Base-by-base conservation (phyloP, 2,329 filamentous ascomycete species). In the Fusarium torulosum region DNA sequence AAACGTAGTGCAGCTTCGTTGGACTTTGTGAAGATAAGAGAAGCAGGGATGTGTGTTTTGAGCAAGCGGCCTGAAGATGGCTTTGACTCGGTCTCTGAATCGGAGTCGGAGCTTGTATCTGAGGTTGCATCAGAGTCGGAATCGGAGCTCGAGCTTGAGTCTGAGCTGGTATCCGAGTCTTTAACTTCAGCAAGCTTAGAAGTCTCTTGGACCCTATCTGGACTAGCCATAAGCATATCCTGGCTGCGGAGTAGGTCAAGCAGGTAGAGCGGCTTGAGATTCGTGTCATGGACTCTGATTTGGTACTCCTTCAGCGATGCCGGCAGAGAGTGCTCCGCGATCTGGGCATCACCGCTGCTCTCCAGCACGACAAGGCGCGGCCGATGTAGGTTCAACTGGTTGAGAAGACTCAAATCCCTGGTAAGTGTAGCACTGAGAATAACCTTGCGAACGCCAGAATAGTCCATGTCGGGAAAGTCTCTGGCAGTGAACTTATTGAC, bases 381-480 rank as follows among this genome's bases (percentile, higher is more conserved):
- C 52, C 91, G 85, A 27, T 85, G 83, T 29, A 98, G 82, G 61
- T 86, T 90, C 37, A 98, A 79, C 1, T 88, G 90, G 55, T 87
- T 90, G 20, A 98, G 81, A 62, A 96, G 90, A 35, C 91, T 92
- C 46, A 97, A 82, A 74, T 98, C 94, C 58, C 89, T 86, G 3
- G 94, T 97, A 88, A 98, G 93, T 0, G 95, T 97, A 7, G 95
- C 96, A 76, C 93, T 97, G 4, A 97, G 85, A 52, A 98, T 86
- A 19, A 97, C 85, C 79, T 97, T 98, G 50, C 90, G 88, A 4
- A 96, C 83, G 17, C 83, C 85, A 7, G 79, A 81, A 41, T 84
- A 79, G 53, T 84, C 82, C 54, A 83, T 82, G 49, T 86, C 82
- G 21, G 82, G 82, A 65, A 85, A 85, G 67, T 88, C 85, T 46